Base-by-base conservation (phyloP, 257 asterid species). In the Asclepias syriaca region DNA sequence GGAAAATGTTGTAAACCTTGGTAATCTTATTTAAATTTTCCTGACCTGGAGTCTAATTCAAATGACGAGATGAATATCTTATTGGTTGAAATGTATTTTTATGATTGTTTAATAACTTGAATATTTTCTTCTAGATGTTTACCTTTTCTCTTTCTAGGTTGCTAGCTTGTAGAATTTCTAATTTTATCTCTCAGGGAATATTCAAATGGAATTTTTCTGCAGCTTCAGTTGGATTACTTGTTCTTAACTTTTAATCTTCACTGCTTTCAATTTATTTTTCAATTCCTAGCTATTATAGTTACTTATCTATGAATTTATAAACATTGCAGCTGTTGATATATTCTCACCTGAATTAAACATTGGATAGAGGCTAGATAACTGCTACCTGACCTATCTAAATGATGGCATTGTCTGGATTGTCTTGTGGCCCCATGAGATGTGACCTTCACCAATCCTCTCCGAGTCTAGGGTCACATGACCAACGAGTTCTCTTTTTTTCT, bases 341-440 rank as follows among this genome's bases (percentile, higher is more conserved):
- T 59, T 56, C 64, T 56, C 21, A 2, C 69, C 59, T 54, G 70
- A 66, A 65, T 76, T 58, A 46, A 76, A 19, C 68, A 68, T 77
- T 55, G 80, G 69, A 73, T 70, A 76, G 14, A 63, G 79, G 79
- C 72, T 53, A 74, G 46, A 75, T 78, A 57, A 57, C 73, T 70
- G 50, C 46, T 67, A 65, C 65, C 75, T 70, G 69, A 65, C 66
- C 2, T 72, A 57, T 56, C 70, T 49, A 72, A 67, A 79, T 74
- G 79, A 84, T 85, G 75, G 72, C 85, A 74, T 70, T 87, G 71
- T 82, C 94, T 80, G 97, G 97, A 75, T 78, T 91, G 74, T 80
- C 86, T 54, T 86, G 82, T 77, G 79, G 83, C 81, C 90, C 96
- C 49, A 59, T 85, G 67, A 84, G 88, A 73, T 86, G 72, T 73